Conservation (phyloP, 2,329 filamentous ascomycete genomes). For the Beauveria brongniartii region DNA sequence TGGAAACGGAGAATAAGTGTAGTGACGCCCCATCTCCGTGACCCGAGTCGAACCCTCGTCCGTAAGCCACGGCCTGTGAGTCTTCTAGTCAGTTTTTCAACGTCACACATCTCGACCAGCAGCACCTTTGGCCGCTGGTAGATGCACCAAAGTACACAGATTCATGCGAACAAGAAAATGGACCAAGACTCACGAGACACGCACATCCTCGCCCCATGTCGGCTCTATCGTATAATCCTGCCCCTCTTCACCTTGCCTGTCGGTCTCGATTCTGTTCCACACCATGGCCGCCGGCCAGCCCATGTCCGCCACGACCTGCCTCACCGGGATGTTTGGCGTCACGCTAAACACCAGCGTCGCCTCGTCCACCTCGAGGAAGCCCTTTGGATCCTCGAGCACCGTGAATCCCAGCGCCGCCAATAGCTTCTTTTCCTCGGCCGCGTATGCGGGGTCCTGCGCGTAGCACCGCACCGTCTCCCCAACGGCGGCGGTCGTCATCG, state of each 20-base stretch:
- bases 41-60: neutral
- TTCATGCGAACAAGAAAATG: neutral
- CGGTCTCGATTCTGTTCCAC: constrained; percentile 11
- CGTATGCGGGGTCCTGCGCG: constrained; percentile 14
- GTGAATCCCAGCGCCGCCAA: constrained; percentile 6
- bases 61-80: neutral
- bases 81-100: neutral
- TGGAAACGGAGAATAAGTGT: neutral
- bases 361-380: constrained; percentile 16
- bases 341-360: constrained; percentile 15
- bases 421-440: constrained; percentile 1
- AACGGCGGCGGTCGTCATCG: neutral
- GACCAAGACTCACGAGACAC: neutral
- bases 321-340: constrained; percentile 15
- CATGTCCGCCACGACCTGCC: constrained; percentile 17
- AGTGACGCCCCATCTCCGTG: neutral
- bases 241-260: neutral
- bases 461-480: neutral
- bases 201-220: neutral
- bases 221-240: neutral
- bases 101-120: too few relatives aligned
- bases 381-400: constrained; percentile 12
- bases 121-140: too few relatives aligned
- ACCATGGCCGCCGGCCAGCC: constrained; percentile 16
- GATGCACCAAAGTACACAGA: too few relatives aligned